Evolutionary conservation across 352 stramenopile species (phyloP).

Genomic region (Halophytophthora batemanensis): DNA sequence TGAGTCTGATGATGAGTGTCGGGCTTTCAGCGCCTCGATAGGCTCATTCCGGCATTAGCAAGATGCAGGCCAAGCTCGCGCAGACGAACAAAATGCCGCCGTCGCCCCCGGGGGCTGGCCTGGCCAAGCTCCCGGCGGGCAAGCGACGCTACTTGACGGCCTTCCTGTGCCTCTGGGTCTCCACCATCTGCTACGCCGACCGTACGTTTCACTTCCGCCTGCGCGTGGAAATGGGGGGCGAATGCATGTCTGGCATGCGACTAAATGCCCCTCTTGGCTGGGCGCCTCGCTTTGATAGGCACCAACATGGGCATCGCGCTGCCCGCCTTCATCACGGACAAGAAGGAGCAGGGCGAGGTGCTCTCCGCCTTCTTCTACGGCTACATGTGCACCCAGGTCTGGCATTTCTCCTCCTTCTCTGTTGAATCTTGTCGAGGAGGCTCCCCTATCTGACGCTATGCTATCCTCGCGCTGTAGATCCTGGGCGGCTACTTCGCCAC

Average conservation of each 20-base stretch:
- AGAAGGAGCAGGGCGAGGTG: conserved; percentile 76
- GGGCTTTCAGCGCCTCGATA: no score
- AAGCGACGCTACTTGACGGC: conserved; percentile 69
- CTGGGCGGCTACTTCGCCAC: conserved; percentile 70
- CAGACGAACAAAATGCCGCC: conserved; percentile 15
- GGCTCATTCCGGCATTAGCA: no score
- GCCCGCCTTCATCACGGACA: conserved; percentile 68
- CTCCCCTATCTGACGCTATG: not conserved
- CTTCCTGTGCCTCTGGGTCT: conserved; percentile 68
- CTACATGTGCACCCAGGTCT: conserved; percentile 83
- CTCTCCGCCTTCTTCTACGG: conserved; percentile 87
- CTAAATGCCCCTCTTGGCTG: not conserved
- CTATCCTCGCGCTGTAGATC: conserved; percentile 40
- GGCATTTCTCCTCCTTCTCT: not conserved
- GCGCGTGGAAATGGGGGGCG: not conserved
- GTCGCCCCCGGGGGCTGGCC: conserved; percentile 3
- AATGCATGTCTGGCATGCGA: not conserved
- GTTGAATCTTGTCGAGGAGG: not conserved
- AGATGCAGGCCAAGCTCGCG: no score
- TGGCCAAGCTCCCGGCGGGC: conserved; percentile 21
- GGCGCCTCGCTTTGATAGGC: conserved; percentile 22
- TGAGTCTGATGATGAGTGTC: no score
- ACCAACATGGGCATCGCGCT: conserved; percentile 88
- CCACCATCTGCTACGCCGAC: conserved; percentile 84
- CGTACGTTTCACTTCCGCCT: conserved; percentile 30